These are phyloP conservation scores for Ascochyta viciae-villosae DNA, from an alignment of 2,329 filamentous ascomycete genomes.

Conservation along the genomic window DNA sequence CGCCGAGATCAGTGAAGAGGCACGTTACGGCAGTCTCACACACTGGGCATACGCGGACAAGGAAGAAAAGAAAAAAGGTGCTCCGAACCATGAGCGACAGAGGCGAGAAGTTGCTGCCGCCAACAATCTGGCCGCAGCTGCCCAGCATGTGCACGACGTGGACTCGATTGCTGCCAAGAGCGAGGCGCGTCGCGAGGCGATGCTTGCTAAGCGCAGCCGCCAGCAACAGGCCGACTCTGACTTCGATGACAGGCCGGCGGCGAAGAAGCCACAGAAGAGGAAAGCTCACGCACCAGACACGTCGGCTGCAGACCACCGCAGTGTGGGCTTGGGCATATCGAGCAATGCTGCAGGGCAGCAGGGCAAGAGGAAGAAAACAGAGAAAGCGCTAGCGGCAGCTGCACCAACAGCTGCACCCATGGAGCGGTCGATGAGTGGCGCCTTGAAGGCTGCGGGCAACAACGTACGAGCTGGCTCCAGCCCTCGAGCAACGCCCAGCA, in stretches of 20 bases:
- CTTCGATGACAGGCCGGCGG: constrained; percentile 68
- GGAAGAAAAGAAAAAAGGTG: constrained; percentile 62
- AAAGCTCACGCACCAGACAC: constrained; percentile 63
- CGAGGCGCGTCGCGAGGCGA: constrained; percentile 82
- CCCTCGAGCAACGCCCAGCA: constrained; percentile 73
- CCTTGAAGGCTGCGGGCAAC: constrained; percentile 58
- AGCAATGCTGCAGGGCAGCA: constrained; percentile 63
- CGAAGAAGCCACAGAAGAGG: constrained; percentile 69
- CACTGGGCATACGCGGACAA: constrained; percentile 97
- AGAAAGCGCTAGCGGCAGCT: constrained; percentile 61
- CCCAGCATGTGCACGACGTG: constrained; percentile 77
- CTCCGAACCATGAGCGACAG: constrained; percentile 73
- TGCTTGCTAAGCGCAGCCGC: constrained; percentile 72
- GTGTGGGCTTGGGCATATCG: constrained; percentile 69
- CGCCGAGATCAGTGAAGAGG: constrained; percentile 90
- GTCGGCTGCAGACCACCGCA: constrained; percentile 46
- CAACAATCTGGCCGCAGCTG: constrained; percentile 72
- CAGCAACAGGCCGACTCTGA: constrained; percentile 79
- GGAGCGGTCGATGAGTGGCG: constrained; percentile 72
- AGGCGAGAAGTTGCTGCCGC: constrained; percentile 79
- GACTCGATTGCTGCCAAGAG: constrained; percentile 83
- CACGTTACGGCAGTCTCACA: constrained; percentile 85
- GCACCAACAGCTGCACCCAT: constrained; percentile 54
- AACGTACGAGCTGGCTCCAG: constrained; percentile 58
- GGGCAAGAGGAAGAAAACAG: constrained; percentile 81